Evolutionary conservation across 352 stramenopile genomes (phyloP), one percentile per base, ranked within the genome.

Genomic region (Phytophthora crassamura): DNA sequence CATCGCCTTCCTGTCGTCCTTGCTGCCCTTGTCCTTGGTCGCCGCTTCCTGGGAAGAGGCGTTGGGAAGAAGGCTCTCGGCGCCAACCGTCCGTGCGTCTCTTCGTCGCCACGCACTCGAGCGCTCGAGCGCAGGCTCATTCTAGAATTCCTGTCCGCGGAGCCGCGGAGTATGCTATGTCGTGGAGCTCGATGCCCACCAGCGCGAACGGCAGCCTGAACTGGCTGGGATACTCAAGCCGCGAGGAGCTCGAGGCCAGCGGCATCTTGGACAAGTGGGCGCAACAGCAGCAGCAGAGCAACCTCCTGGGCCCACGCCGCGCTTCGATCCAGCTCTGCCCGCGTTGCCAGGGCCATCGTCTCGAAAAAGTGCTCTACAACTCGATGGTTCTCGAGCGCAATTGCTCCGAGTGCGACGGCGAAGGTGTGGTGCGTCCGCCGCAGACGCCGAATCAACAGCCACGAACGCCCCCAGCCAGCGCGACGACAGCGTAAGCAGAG

Each of bases 341-440:
- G 10, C 54, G 46, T n/a, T 92, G 83, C 35, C 69, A 82, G 18
- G 83, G 81, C 42, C 81, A 88, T 36, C 79, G 81, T 14, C 73
- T 87, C 33, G 79, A 87, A 45, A 88, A 88, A 46, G 47, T 86
- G 15, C 7, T 55, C 18, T 89, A 92, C 69, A 77, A 77, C 50
- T 59, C 38, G 12, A 78, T 89, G 76, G 64, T 86, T 18, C 59
- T 88, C 5, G 81, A 92, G 15, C 77, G 54, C 14, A 87, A 72
- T 22, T 92, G 83, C 60, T 72, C 66, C 22, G 59, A 55, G 15
- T 92, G 81, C 46, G 66, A 87, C 18, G 83, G 79, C 18, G 79
- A 90, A 55, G 83, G 83, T 5, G 81, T 92, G 18, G 2, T 86
- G 9, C 32, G 14, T 30, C 7, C 16, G 16, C 20, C 6, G 4